Conservation (phyloP, 495 filamentous ascomycete species). For the Schizothecium vesticola region DNA sequence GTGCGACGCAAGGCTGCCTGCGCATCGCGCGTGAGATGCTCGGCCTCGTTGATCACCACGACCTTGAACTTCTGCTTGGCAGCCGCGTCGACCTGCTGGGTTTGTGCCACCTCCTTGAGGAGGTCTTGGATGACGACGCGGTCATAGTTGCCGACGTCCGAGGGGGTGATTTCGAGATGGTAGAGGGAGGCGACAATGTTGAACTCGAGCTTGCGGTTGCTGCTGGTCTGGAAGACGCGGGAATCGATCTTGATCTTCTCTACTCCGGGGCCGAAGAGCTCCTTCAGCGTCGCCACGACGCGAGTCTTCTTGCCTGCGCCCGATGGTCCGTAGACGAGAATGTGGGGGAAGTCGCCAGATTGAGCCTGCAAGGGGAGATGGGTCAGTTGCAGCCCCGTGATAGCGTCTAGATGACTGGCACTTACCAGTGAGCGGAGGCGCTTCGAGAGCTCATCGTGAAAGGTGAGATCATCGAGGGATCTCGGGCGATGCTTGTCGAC, state of each 20-base stretch:
- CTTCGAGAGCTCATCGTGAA: slow-evolving; percentile 82
- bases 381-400: slow-evolving; percentile 9
- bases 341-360: slow-evolving; percentile 94
- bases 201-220: slow-evolving; percentile 96
- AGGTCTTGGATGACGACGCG: slow-evolving; percentile 92
- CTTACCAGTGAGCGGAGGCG: slow-evolving; percentile 84
- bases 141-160: slow-evolving; percentile 95
- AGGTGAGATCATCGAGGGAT: slow-evolving; percentile 77
- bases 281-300: slow-evolving; percentile 87
- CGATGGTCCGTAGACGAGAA: slow-evolving; percentile 92
- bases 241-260: slow-evolving; percentile 98
- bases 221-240: slow-evolving; percentile 89
- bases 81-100: slow-evolving; percentile 87
- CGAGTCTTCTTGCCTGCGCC: slow-evolving; percentile 97
- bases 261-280: slow-evolving; percentile 84
- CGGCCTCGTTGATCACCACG: slow-evolving; percentile 98
- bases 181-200: slow-evolving; percentile 95
- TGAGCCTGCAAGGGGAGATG: slow-evolving; percentile 59
- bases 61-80: slow-evolving; percentile 95
- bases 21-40: slow-evolving; percentile 87
- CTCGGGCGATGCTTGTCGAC: slow-evolving; percentile 95
- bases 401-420: slow-evolving; percentile 37
- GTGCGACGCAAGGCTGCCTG: slow-evolving; percentile 92
- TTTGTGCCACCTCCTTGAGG: slow-evolving; percentile 96
- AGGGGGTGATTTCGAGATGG: slow-evolving; percentile 96